These are phyloP conservation scores for Penicillium mononematosum DNA, from an alignment of 495 filamentous ascomycete species.

Conservation along the genomic window DNA sequence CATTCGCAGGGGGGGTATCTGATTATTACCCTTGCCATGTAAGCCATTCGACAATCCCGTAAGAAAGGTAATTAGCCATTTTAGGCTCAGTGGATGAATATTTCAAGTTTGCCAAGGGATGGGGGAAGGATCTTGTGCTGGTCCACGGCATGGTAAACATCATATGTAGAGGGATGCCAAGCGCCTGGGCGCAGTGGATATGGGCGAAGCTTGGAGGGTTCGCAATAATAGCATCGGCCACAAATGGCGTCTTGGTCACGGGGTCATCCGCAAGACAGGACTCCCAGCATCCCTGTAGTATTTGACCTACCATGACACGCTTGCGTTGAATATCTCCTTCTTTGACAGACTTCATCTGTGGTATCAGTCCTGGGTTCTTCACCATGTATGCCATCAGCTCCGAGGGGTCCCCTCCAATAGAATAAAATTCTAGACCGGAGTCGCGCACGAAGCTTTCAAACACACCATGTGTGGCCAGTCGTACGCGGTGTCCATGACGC, in stretches of 20 bases:
- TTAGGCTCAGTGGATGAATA: slow-evolving; percentile 39
- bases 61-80: slow-evolving; percentile 55
- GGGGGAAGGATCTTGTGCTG: slow-evolving; percentile 51
- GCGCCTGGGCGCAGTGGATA: slow-evolving; percentile 56
- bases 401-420: slow-evolving; percentile 58
- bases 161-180: slow-evolving; percentile 58
- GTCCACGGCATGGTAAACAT: slow-evolving; percentile 62
- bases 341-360: slow-evolving; percentile 39
- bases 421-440: slow-evolving; percentile 57
- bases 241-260: slow-evolving; percentile 53
- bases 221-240: slow-evolving; percentile 62
- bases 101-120: slow-evolving; percentile 53
- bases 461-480: slow-evolving; percentile 58
- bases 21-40: slow-evolving; percentile 57
- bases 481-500: slow-evolving; percentile 48
- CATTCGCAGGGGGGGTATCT: background rate
- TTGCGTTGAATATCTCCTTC: slow-evolving; percentile 42
- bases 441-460: slow-evolving; percentile 57
- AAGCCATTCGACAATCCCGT: slow-evolving; percentile 56
- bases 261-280: slow-evolving; percentile 54
- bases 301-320: slow-evolving; percentile 46
- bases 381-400: slow-evolving; percentile 60
- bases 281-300: slow-evolving; percentile 59
- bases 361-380: slow-evolving; percentile 50
- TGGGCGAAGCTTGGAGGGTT: slow-evolving; percentile 63